Conservation (phyloP, 108 stramenopile genomes). For the Schizochytrium sp. region DNA sequence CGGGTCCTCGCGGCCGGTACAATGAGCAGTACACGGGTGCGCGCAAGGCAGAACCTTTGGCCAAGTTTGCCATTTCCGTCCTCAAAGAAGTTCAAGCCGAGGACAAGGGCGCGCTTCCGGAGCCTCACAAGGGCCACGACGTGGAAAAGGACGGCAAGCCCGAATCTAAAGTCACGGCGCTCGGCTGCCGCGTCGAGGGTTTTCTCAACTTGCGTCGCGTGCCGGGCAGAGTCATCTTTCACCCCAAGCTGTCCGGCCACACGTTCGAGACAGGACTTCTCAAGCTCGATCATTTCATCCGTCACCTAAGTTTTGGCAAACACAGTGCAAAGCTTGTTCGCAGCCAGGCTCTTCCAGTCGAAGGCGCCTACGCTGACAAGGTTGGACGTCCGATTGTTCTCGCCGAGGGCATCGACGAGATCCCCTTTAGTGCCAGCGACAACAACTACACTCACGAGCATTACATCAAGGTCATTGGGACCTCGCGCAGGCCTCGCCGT, state of each 20-base stretch:
- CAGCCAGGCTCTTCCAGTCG: background rate
- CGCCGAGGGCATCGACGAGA: background rate
- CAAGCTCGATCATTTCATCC: background rate
- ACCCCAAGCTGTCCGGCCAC: background rate
- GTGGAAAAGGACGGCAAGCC: background rate
- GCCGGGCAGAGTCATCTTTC: background rate
- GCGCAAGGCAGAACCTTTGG: background rate
- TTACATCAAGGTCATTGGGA: background rate
- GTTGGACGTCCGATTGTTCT: background rate
- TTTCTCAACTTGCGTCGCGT: background rate
- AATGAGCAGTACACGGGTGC: background rate
- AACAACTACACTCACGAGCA: background rate
- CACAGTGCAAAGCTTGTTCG: background rate
- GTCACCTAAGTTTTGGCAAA: slow-evolving; percentile 2
- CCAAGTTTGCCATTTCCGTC: background rate
- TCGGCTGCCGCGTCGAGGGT: background rate
- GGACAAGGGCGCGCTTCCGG: background rate
- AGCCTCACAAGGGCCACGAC: background rate
- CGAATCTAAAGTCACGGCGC: background rate
- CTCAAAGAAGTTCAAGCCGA: background rate
- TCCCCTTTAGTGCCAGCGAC: background rate
- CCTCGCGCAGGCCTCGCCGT: background rate
- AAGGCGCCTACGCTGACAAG: slow-evolving; percentile 8
- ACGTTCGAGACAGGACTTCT: background rate
- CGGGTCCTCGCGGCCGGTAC: background rate